Evolutionary conservation across 495 filamentous ascomycete genomes (phyloP).

Genomic region (Oidiodendron maius): DNA sequence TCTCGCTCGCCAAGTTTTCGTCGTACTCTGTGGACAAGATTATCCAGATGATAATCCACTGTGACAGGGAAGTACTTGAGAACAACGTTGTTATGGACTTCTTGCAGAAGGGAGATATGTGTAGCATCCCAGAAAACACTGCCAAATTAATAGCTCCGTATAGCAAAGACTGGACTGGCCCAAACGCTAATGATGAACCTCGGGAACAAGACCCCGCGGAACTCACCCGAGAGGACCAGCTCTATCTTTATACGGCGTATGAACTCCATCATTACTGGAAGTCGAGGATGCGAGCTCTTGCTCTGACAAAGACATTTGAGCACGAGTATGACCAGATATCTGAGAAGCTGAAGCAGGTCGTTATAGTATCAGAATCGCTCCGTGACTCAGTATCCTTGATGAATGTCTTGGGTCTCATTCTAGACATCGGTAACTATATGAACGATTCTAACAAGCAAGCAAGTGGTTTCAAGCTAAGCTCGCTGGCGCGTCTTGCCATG

Average conservation of each 20-base stretch:
- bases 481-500: conserved; percentile 90
- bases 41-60: conserved; percentile 90
- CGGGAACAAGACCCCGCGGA: conserved; percentile 85
- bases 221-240: conserved; percentile 89
- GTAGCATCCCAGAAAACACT: conserved; percentile 83
- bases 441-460: conserved; percentile 99
- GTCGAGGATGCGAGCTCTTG: conserved; percentile 85
- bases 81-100: conserved; percentile 98
- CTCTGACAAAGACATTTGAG: conserved; percentile 80
- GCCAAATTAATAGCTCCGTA: conserved; percentile 91
- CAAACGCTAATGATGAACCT: conserved; percentile 69
- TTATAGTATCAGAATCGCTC: conserved; percentile 79
- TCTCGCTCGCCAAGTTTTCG: conserved; percentile 86
- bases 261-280: conserved; percentile 99
- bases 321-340: conserved; percentile 87
- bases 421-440: conserved; percentile 99
- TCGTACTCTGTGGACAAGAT: conserved; percentile 73
- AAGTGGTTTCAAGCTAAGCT: conserved; percentile 93
- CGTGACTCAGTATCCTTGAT: conserved; percentile 87
- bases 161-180: conserved; percentile 91
- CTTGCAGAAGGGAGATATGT: conserved; percentile 84
- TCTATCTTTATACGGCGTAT: conserved; percentile 87
- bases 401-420: conserved; percentile 90
- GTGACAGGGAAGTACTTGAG: conserved; percentile 85
- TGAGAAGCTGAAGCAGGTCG: conserved; percentile 72